Percentiles rank a stretch among this genome's conserved stretches.
These are phyloP conservation scores for Pisolithus sp. DNA, from an alignment of 768 basidiomycete genomes.

Conservation along the genomic window DNA sequence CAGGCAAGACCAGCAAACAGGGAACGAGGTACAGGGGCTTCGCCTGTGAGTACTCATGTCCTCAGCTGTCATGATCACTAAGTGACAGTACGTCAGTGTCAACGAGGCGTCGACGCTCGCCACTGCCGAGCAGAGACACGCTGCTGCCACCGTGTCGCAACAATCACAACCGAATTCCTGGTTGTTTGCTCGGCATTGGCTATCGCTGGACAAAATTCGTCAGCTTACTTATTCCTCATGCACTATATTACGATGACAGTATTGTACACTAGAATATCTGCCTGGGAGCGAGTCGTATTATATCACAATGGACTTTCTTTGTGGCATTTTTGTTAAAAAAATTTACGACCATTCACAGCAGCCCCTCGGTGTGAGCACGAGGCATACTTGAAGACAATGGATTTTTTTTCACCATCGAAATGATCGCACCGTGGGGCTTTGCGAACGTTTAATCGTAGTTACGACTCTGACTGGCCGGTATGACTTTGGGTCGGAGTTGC, in stretches of 20 bases:
- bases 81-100: constrained; percentile 38
- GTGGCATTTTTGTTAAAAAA: constrained; percentile 33
- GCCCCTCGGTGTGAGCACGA: constrained; percentile 34
- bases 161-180: constrained; percentile 37
- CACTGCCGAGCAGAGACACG: constrained; percentile 68
- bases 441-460: too few relatives aligned
- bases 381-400: constrained; percentile 39
- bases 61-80: neutral
- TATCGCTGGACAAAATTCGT: constrained; percentile 11
- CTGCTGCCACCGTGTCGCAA: constrained; percentile 45
- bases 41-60: constrained; percentile 38
- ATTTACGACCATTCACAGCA: constrained; percentile 22
- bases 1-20: constrained; percentile 70
- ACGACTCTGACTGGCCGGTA: too few relatives aligned
- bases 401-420: constrained; percentile 29
- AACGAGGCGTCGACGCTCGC: constrained; percentile 88
- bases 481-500: too few relatives aligned
- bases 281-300: constrained; percentile 58
- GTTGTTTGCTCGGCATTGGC: constrained; percentile 28
- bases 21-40: constrained; percentile 74
- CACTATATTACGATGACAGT: constrained; percentile 28
- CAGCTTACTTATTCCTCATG: constrained; percentile 34
- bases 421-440: neutral
- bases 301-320: constrained; percentile 36
- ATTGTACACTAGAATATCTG: constrained; percentile 42